Percentiles rank a stretch among this genome's conserved stretches.
Evolutionary conservation across 768 basidiomycete species (phyloP).

Genomic region (Boletus reticuloceps): DNA sequence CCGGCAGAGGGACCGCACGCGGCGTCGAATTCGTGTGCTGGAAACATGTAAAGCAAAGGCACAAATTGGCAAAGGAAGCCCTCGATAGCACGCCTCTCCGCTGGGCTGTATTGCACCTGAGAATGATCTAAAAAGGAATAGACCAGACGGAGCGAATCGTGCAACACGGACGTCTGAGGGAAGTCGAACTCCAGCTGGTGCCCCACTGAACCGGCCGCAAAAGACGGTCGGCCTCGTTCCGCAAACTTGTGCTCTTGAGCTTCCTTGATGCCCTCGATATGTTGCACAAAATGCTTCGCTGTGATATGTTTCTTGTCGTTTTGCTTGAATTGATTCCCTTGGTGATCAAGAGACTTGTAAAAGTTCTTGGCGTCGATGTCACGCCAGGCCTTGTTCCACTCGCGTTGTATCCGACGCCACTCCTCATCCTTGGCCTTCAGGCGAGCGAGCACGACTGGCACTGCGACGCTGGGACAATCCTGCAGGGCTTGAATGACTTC

Average conservation of each 20-base stretch:
- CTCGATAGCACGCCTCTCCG: constrained; percentile 83
- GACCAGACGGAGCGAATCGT: constrained; percentile 87
- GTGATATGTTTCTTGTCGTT: constrained; percentile 95
- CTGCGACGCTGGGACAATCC: constrained; percentile 85
- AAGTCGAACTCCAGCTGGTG: constrained; percentile 81
- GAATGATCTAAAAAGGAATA: constrained; percentile 90
- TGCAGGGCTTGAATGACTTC: constrained; percentile 87
- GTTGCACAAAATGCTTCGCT: constrained; percentile 74
- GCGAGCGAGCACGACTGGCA: constrained; percentile 87
- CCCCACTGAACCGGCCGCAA: constrained; percentile 47
- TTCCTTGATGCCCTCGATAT: constrained; percentile 69
- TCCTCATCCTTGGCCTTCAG: constrained; percentile 95
- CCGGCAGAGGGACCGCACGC: constrained; percentile 57
- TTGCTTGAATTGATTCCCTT: constrained; percentile 90
- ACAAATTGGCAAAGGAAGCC: constrained; percentile 82
- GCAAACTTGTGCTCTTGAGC: constrained; percentile 47
- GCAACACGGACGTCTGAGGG: constrained; percentile 74
- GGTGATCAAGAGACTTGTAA: constrained; percentile 96
- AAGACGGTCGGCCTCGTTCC: constrained; percentile 33
- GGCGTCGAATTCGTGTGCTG: constrained; percentile 63
- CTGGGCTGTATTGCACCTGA: constrained; percentile 65
- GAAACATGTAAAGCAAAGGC: constrained; percentile 74
- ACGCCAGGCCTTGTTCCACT: constrained; percentile 96
- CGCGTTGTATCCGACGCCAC: constrained; percentile 90
- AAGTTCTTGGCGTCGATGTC: constrained; percentile 97